Percentiles rank a stretch among this genome's conserved stretches.
Conservation (phyloP, 1,139 yeast species). For the Suhomyces terraborum region DNA sequence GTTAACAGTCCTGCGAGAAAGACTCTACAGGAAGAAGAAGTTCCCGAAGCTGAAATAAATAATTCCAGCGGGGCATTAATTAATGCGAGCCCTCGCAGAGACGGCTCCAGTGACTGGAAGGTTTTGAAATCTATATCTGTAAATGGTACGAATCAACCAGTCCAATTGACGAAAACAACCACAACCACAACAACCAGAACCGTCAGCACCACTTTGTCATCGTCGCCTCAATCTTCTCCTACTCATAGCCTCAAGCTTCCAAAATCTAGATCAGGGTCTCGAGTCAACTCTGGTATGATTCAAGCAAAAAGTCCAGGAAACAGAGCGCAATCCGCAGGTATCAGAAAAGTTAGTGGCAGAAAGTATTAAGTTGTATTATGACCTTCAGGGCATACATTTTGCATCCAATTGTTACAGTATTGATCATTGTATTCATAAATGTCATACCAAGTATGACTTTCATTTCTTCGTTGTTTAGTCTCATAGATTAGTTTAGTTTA, state of each 20-base stretch:
- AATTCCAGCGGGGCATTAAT: constrained; percentile 17
- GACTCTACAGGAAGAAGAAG: constrained; percentile 21
- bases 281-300: constrained; percentile 31
- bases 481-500: too few relatives aligned
- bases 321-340: constrained; percentile 41
- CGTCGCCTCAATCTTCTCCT: constrained; percentile 38
- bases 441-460: constrained; percentile 6
- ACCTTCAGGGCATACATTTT: constrained; percentile 3
- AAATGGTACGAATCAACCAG: constrained; percentile 37
- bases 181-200: constrained; percentile 54
- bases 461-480: constrained; percentile 14
- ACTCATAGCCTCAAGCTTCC: constrained; percentile 31
- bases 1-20: constrained; percentile 26
- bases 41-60: constrained; percentile 18
- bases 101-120: constrained; percentile 37
- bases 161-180: constrained; percentile 49
- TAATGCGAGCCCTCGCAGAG: constrained; percentile 30
- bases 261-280: constrained; percentile 37
- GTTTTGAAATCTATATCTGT: constrained; percentile 47
- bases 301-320: constrained; percentile 22
- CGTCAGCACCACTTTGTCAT: constrained; percentile 47
- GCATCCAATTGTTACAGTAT: constrained; percentile 7
- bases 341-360: constrained; percentile 39
- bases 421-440: constrained; percentile 8
- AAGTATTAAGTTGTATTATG: constrained; percentile 12